Conservation (phyloP, 441 rosid species). For the Capsella rubella region DNA sequence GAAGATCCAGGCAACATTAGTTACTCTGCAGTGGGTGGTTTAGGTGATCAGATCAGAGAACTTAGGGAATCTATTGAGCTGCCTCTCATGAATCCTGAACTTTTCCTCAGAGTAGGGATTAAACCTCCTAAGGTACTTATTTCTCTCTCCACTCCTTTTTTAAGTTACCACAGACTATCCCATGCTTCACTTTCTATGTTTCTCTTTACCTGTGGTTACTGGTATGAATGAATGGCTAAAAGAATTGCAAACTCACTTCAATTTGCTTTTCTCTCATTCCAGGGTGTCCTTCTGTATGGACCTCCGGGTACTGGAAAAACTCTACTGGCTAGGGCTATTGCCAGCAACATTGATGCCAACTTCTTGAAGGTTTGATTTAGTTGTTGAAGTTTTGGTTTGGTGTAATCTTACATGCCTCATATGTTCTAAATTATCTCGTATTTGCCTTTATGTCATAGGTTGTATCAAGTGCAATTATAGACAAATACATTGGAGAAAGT, state of each 20-base stretch:
- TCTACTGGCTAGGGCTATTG: conserved; percentile 50
- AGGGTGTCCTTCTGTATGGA: conserved; percentile 88
- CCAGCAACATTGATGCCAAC: conserved; percentile 59
- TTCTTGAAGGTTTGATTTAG: conserved; percentile 59
- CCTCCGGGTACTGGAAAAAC: conserved; percentile 57
- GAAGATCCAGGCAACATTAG: conserved; percentile 99
- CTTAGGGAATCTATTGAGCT: conserved; percentile 96
- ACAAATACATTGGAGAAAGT: conserved; percentile 97
- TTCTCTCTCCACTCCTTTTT: background rate
- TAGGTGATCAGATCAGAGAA: conserved; percentile 95
- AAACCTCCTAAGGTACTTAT: conserved; percentile 90
- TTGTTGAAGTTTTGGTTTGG: background rate
- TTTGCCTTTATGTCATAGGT: conserved; percentile 44
- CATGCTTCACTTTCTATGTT: background rate
- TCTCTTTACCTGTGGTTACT: background rate
- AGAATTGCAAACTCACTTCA: background rate
- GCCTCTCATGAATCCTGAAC: conserved; percentile 98
- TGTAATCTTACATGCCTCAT: background rate
- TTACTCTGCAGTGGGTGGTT: conserved; percentile 97
- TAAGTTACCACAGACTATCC: background rate
- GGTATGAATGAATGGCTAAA: no score
- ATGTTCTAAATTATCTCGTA: background rate
- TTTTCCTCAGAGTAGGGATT: conserved; percentile 92
- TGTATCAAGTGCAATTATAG: conserved; percentile 94
- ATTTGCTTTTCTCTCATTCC: conserved; percentile 19